Evolutionary conservation across 352 stramenopile genomes (phyloP), one percentile per base, ranked within the genome.

Genomic region (Pythium diclinum): DNA sequence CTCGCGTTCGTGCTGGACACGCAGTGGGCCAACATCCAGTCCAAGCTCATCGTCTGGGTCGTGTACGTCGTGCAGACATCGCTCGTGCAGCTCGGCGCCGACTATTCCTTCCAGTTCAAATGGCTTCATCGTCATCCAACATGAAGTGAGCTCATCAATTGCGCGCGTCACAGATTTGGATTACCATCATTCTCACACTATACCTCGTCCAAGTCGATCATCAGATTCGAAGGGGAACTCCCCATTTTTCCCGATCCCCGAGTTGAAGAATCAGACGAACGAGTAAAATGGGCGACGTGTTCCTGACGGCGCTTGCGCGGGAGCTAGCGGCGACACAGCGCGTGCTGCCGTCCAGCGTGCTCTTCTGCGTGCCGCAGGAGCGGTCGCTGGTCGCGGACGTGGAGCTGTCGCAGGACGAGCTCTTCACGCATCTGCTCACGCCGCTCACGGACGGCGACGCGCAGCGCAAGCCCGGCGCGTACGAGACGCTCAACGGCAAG

Each of bases 361-460:
- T 92, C 34, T 81, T 92, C 59, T 92, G 84, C 49, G 76, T 90
- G 11, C 84, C 84, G 7, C 81, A 90, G 71, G 67, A 72, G 25
- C 77, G 83, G 16, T 82, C 84, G 25, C 75, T 92, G 23, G 67
- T 85, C 17, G 74, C 74, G 0, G 75, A 80, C 52, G 61, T 74
- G 52, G 32, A 44, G 6, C 36, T 86, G 10, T 68, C 76, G 6
- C 62, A 76, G 28, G 67, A 85, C 8, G 70, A 83, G 34, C 60
- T 92, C 23, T 78, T 80, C 52, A 70, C 77, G 53, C 84, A 92
- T 63, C 70, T 91, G 42, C 71, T 92, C 25, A 66, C 68, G 3
- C 78, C 77, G n/a, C 40, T 59, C 16, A 52, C 49, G 7, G 54
- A 63, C 11, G 38, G 49, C 19, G 36, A 67, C 42, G 42, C 61